Evolutionary conservation across 768 basidiomycete species (phyloP), one percentile per base, ranked within the genome.

Genomic region (Suillus bovinus): DNA sequence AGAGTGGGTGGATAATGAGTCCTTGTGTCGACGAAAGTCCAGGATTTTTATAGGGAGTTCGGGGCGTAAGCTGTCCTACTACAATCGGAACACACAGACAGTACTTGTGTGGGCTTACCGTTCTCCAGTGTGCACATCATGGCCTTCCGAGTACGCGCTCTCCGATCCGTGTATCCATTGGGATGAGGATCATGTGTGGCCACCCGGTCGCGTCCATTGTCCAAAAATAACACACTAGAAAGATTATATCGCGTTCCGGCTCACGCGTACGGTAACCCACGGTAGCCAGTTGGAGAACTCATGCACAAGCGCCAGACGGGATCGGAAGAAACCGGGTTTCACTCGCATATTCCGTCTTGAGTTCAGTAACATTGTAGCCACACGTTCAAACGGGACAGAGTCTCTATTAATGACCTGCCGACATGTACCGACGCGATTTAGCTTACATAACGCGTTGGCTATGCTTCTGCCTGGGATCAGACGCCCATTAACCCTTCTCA

Each of bases 1-100:
- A 39, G 63, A 56, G 49, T 58, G 59, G 57, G 72, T 69, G 61
- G 6, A 46, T 39, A 31, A 53, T 58, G 46, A 53, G 29, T 39
- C 11, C 34, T 41, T 61, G 20, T 8, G 13, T n/a, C 16, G 53
- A 33, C 2, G 34, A 39, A 33, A 60, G n/a, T 58, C 24, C 54
- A 58, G 33, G 24, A 61, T 24, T 57, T 71, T 72, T 72, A 73
- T 72, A 70, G 36, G 24, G 38, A 4, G 27, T 29, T 39, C 41
- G 24, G 61, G 50, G 63, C 47, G 44, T 41, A 52, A 57, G 47
- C 56, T 56, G 49, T 17, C 39, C 20, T 58, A 27, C 61, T 52
- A 6, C 24, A 42, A 64, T 33, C 36, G 61, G 60, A 64, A 53
- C 10, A 44, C 10, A 44, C 11, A 54, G 68, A 67, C 58, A 7